Evolutionary conservation across 306 rosid species (phyloP).

Genomic region (Casuarina glauca): DNA sequence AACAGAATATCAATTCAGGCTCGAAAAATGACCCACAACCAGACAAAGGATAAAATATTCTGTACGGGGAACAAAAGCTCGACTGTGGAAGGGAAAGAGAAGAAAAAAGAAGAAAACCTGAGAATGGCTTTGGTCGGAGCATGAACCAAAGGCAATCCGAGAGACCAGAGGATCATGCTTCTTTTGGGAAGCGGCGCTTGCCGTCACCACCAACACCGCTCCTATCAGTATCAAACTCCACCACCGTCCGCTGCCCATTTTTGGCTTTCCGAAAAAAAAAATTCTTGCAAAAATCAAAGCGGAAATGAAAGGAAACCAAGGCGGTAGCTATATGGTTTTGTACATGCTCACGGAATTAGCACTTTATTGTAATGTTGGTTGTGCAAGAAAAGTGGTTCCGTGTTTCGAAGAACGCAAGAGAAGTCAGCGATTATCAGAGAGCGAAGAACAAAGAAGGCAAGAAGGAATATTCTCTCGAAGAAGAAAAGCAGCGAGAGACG

Average conservation of each 20-base stretch:
- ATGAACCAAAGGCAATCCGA: conserved; percentile 86
- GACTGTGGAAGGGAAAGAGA: neutral
- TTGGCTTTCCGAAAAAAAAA: neutral
- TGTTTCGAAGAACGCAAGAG: no score
- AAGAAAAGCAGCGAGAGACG: no score
- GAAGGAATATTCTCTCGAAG: no score
- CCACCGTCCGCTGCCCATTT: conserved; percentile 26
- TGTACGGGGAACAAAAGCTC: neutral
- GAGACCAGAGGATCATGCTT: conserved; percentile 43
- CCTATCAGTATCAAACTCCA: conserved; percentile 25
- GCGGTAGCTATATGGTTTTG: no score
- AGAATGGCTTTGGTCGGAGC: conserved; percentile 65
- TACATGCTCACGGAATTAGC: no score
- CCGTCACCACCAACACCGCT: conserved; percentile 21
- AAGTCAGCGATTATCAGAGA: no score
- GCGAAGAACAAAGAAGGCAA: no score
- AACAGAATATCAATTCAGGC: neutral
- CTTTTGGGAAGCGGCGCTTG: conserved; percentile 30
- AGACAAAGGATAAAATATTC: neutral
- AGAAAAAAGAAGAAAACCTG: conserved; percentile 43
- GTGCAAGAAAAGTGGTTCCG: no score
- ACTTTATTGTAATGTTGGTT: no score
- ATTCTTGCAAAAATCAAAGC: neutral
- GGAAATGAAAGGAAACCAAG: no score
- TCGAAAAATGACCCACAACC: neutral